Conservation (phyloP, 225 moss, liverwort and hornwort species). For the Physcomitrium patens region DNA sequence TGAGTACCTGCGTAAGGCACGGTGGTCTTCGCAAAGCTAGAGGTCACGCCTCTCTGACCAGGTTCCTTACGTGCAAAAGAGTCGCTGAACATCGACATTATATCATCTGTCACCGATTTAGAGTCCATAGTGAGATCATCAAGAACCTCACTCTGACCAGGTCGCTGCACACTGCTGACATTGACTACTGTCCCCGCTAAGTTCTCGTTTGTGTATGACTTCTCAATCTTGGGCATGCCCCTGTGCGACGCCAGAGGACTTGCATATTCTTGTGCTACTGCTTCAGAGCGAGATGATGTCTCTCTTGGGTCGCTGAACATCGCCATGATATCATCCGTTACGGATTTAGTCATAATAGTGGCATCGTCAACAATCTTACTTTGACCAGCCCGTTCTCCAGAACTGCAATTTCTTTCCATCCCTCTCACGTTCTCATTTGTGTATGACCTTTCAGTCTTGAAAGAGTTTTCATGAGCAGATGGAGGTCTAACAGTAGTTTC, state of each 20-base stretch:
- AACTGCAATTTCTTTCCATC: slow-evolving; percentile 28
- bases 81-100: slow-evolving; percentile 58
- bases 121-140: slow-evolving; percentile 56
- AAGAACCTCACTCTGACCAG: slow-evolving; percentile 33
- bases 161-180: slow-evolving; percentile 24
- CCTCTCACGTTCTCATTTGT: slow-evolving; percentile 13
- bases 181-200: slow-evolving; percentile 4
- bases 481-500: slow-evolving; percentile 6
- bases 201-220: background rate
- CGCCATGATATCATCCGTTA: slow-evolving; percentile 54
- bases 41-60: slow-evolving; percentile 25
- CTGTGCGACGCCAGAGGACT: slow-evolving; percentile 22
- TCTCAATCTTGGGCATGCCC: slow-evolving; percentile 7
- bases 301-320: slow-evolving; percentile 24
- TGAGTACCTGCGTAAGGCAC: slow-evolving; percentile 13
- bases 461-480: slow-evolving; percentile 12
- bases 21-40: background rate
- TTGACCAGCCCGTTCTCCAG: slow-evolving; percentile 24
- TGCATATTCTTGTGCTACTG: background rate
- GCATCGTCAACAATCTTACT: slow-evolving; percentile 39
- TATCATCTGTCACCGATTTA: slow-evolving; percentile 56
- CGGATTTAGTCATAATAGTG: slow-evolving; percentile 47
- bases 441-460: slow-evolving; percentile 25
- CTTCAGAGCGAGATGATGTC: too few species aligned
- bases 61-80: slow-evolving; percentile 37